phyloP scores from a whole-genome alignment of 257 asterid genomes.

The Fraxinus excelsior region DNA sequence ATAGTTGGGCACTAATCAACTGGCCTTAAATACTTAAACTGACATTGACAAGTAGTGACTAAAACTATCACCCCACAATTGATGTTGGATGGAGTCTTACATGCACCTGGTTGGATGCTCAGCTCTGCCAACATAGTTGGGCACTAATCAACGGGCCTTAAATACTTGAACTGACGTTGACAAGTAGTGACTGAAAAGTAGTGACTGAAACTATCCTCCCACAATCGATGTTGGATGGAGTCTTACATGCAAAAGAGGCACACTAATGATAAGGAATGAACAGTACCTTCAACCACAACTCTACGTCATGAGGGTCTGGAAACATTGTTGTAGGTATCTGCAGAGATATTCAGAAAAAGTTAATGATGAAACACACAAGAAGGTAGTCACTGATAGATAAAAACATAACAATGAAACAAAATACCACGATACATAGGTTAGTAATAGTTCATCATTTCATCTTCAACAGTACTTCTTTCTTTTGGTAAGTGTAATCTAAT shows the following conservation, averaged over 20 bases:
- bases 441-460: not conserved
- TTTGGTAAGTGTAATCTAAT: not conserved
- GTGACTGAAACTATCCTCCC: not conserved
- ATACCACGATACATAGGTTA: not conserved
- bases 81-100: not conserved
- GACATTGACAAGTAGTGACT: not conserved
- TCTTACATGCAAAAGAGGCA: conserved; percentile 11
- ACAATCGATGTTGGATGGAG: not conserved
- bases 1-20: not conserved
- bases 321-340: conserved; percentile 74
- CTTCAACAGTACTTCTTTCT: not conserved
- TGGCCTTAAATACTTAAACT: not conserved
- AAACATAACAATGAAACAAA: not conserved
- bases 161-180: not conserved
- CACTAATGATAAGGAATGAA: conserved; percentile 1
- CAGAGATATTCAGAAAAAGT: conserved; percentile 4
- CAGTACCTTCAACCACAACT: conserved; percentile 88
- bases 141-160: not conserved
- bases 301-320: conserved; percentile 86
- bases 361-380: conserved; percentile 11
- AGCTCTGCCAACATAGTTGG: not conserved
- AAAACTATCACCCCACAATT: not conserved
- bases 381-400: not conserved
- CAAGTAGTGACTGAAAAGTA: not conserved
- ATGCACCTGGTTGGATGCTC: not conserved